Percentiles rank a stretch among this genome's conserved stretches.
Evolutionary conservation across 495 filamentous ascomycete species (phyloP).

Genomic region (Neurospora pannonica): DNA sequence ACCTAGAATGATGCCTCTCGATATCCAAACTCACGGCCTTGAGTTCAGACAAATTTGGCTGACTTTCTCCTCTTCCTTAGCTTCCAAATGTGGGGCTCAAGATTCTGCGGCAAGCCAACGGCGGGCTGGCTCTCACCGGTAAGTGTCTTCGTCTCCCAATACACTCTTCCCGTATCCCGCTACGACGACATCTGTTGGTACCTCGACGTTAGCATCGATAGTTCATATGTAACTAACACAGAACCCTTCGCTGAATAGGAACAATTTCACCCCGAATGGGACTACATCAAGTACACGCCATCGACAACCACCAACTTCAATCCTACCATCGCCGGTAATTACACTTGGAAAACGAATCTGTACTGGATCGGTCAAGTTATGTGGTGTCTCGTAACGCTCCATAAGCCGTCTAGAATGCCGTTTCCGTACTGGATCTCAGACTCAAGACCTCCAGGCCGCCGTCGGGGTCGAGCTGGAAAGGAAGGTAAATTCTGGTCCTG

Average conservation of each 20-base stretch:
- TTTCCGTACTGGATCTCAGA: background rate
- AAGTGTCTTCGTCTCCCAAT: background rate
- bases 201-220: background rate
- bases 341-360: background rate
- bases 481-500: background rate
- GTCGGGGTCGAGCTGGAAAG: background rate
- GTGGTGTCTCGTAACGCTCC: background rate
- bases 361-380: background rate
- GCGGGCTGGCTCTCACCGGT: background rate
- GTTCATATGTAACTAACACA: background rate
- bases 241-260: background rate
- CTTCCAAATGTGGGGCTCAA: background rate
- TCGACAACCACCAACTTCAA: background rate
- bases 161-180: background rate
- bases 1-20: background rate
- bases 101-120: background rate
- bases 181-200: background rate
- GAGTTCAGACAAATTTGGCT: background rate
- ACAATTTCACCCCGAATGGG: constrained; percentile 2
- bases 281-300: background rate
- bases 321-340: background rate
- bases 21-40: background rate
- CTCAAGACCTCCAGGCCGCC: background rate
- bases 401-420: background rate
- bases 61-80: background rate